Evolutionary conservation across 202 grass and related monocot species (phyloP).

Genomic region (Hordeum pubiflorum): DNA sequence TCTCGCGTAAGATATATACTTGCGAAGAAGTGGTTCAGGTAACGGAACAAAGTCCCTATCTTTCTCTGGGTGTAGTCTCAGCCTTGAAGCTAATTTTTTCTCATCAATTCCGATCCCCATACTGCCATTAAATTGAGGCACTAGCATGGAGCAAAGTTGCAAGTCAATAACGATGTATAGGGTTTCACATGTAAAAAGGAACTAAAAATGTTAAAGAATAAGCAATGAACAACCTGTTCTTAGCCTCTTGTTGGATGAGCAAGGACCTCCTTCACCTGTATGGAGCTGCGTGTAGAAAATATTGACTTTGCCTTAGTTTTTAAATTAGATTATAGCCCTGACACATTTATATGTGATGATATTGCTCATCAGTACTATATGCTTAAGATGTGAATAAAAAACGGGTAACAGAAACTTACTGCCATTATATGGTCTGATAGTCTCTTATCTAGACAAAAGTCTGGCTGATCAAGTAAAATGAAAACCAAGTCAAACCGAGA

Average conservation of each 20-base stretch:
- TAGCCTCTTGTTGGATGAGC: slow-evolving; percentile 45
- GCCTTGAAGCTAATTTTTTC: slow-evolving; percentile 48
- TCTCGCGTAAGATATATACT: slow-evolving; percentile 87
- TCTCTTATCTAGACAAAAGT: slow-evolving; percentile 77
- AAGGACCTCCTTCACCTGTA: slow-evolving; percentile 24
- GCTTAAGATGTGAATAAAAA: not conserved
- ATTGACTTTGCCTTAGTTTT: slow-evolving; percentile 8
- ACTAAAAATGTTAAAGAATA: not conserved
- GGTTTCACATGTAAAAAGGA: slow-evolving; percentile 23
- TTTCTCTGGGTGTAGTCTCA: slow-evolving; percentile 64
- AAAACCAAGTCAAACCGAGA: slow-evolving; percentile 95
- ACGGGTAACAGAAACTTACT: slow-evolving; percentile 41
- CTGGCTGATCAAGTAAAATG: slow-evolving; percentile 82
- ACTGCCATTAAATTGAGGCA: slow-evolving; percentile 1
- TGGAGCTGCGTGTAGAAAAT: slow-evolving; percentile 52
- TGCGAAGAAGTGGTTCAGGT: slow-evolving; percentile 52
- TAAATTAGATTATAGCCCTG: not conserved
- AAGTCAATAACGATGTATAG: not conserved
- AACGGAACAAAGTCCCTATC: slow-evolving; percentile 68
- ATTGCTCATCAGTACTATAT: not conserved
- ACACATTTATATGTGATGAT: not conserved
- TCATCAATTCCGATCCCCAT: slow-evolving; percentile 10
- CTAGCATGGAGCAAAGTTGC: slow-evolving; percentile 46
- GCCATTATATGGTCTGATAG: slow-evolving; percentile 93
- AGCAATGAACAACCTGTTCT: slow-evolving; percentile 48